Evolutionary conservation across 176 grass and related monocot genomes (phyloP), one percentile per base, ranked within the genome.

Genomic region (Musa troglodytarum): DNA sequence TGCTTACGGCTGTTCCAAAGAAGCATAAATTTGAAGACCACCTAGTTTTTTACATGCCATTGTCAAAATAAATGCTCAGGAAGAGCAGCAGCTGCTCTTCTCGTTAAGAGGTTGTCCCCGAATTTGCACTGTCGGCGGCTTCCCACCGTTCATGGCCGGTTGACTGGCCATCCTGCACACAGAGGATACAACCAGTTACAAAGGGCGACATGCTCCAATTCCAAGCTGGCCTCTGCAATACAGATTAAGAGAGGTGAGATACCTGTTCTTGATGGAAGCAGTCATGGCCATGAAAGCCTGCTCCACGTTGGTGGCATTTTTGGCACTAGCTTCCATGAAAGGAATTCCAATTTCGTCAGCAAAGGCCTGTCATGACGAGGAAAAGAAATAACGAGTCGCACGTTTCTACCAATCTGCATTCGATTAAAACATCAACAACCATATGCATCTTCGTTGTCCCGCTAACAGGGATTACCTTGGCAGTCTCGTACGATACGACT

Each of bases 401-500:
- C n/a, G 76, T 51, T 2, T 65, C 7, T 62, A 73, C 50, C 3
- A 70, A 13, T 28, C n/a, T 17, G 0, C 13, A 17, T 17, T 71
- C 63, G 53, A 34, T 0, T 73, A 14, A 43, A 54, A 72, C 12
- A 8, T 24, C 54, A 77, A 1, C 70, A 26, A 63, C 28, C 63
- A 62, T 78, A 43, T 43, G 34, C 34, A 43, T 43, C 34, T 6
- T 43, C 34, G 6, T 43, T 6, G 34, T 43, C 34, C 5, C 6
- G 34, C 4, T 43, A 6, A 43, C 6, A 43, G 34, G 29, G 34
- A 43, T 86, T 86, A 96, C 92, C 88, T 96, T 96, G 8, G 81
- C 88, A 63, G 81, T 88, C 71, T 91, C 92, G 71, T 86, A 96
- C 8, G 92, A 96, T 53, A 96, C 92, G 75, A 88, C 92, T 84